A percentile compares a stretch with the other conserved stretches of the same genome.
Evolutionary conservation across 2,329 filamentous ascomycete species (phyloP).

Genomic region (Malbranchea cinnamomea): DNA sequence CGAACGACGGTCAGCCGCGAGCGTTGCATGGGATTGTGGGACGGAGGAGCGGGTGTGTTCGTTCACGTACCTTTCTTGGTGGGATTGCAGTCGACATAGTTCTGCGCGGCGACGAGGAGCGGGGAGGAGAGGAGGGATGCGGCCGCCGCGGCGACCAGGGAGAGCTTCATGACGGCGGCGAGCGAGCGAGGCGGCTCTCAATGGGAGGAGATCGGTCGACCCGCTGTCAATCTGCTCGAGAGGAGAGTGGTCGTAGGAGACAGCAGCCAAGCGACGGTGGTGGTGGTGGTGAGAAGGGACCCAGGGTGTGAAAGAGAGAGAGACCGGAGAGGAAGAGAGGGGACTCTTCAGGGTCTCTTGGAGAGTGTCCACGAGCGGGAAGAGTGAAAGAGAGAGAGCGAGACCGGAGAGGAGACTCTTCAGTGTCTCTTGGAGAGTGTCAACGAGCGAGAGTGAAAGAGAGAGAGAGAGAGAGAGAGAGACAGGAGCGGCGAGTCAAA

Average conservation of each 20-base stretch:
- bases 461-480: conserved; percentile 5
- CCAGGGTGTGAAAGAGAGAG: too few relatives aligned
- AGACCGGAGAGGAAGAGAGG: neutral
- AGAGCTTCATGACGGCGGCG: conserved; percentile 23
- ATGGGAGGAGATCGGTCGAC: too few relatives aligned
- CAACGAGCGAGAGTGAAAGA: conserved; percentile 6
- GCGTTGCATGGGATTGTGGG: conserved; percentile 3
- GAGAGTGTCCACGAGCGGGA: neutral
- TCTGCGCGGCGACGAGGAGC: conserved; percentile 24
- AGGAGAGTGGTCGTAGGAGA: too few relatives aligned
- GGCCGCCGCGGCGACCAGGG: conserved; percentile 14
- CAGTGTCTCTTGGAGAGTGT: too few relatives aligned
- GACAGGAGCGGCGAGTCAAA: conserved; percentile 5
- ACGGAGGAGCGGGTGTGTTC: neutral
- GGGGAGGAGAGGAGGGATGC: conserved; percentile 16
- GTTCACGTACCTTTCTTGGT: conserved; percentile 21
- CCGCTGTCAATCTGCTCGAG: too few relatives aligned
- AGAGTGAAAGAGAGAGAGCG: neutral
- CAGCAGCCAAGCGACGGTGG: too few relatives aligned
- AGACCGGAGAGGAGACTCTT: conserved; percentile 5
- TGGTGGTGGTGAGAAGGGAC: too few relatives aligned
- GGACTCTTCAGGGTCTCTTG: neutral
- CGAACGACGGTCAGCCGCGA: too few relatives aligned
- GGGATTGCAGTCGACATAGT: conserved; percentile 31
- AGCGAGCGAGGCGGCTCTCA: too few relatives aligned